Base-by-base conservation (phyloP, 768 basidiomycete genomes). In the Ramaria sp. region DNA sequence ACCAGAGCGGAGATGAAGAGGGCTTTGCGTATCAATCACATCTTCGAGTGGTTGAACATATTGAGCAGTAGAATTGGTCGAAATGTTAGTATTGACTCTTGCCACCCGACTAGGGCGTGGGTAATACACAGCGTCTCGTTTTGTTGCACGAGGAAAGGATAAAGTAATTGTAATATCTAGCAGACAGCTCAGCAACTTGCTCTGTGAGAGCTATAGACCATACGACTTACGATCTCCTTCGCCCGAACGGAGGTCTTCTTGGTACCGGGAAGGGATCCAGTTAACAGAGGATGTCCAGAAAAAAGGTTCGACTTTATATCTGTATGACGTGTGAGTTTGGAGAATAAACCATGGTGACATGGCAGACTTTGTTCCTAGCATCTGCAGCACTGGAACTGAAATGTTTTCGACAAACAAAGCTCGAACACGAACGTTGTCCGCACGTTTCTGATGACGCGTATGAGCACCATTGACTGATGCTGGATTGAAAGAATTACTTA, bases 231-330 rank as follows among this genome's bases (percentile, higher is more conserved):
- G 82, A 67, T 84, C 82, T 62, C 80, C 75, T 46, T 69, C 41
- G 1, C 67, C 66, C 13, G 64, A 63, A 4, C 60, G 41, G 0
- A 75, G 57, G 51, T 73, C 76, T 61, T 83, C 82, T 60, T 82
- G 77, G 52, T 78, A 86, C 54, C 82, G 76, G 0, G 81, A 81
- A 1, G 83, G 83, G 60, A 84, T 86, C 82, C 82, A 83, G 59
- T 80, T 82, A 1, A 80, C 63, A 2, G 80, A 78, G 0, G 81
- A 82, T 0, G 81, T 79, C 64, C 82, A 84, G 63, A 79, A 84
- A 65, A 84, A 83, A 0, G 82, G 82, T 59, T 83, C 82, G 54
- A 83, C 70, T 42, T 70, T 70, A 58, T 78, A 81, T 64, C 81
- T 76, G 43, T 7, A 27, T 59, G 39, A 58, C 50, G 11, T 30